Conservation (phyloP, 2,329 filamentous ascomycete genomes). For the Ophiostoma sp. region DNA sequence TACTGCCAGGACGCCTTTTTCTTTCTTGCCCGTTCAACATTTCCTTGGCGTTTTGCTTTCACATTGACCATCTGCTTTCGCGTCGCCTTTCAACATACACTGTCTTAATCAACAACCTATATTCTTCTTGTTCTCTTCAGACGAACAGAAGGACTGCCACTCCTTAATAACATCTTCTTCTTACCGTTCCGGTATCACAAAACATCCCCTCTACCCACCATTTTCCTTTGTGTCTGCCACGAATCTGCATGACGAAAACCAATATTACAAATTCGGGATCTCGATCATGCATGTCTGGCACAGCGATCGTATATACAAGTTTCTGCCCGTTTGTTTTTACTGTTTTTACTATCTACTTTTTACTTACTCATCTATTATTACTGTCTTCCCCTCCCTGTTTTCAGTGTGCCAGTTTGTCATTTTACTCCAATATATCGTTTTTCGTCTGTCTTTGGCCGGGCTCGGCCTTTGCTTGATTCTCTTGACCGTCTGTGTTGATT, state of each 20-base stretch:
- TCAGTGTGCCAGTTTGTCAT: too few relatives aligned
- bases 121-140: background rate
- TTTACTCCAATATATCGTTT: too few relatives aligned
- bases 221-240: constrained; percentile 37
- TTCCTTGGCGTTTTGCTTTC: constrained; percentile 12
- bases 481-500: too few relatives aligned
- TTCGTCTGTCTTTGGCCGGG: too few relatives aligned
- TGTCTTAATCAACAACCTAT: background rate
- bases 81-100: background rate
- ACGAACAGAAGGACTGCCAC: background rate
- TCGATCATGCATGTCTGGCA: constrained; percentile 57
- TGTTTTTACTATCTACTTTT: constrained; percentile 4
- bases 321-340: constrained; percentile 9
- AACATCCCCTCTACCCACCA: background rate
- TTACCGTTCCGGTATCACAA: background rate
- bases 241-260: constrained; percentile 55
- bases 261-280: constrained; percentile 36
- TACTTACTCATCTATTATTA: too few relatives aligned
- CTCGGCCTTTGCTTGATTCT: too few relatives aligned
- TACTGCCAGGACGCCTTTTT: constrained; percentile 11
- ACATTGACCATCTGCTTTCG: background rate
- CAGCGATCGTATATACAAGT: constrained; percentile 44
- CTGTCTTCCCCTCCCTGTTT: too few relatives aligned
- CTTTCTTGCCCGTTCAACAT: background rate
- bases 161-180: constrained; percentile 2